Evolutionary conservation across 768 basidiomycete genomes (phyloP).

Genomic region (Pleurotus platypus): DNA sequence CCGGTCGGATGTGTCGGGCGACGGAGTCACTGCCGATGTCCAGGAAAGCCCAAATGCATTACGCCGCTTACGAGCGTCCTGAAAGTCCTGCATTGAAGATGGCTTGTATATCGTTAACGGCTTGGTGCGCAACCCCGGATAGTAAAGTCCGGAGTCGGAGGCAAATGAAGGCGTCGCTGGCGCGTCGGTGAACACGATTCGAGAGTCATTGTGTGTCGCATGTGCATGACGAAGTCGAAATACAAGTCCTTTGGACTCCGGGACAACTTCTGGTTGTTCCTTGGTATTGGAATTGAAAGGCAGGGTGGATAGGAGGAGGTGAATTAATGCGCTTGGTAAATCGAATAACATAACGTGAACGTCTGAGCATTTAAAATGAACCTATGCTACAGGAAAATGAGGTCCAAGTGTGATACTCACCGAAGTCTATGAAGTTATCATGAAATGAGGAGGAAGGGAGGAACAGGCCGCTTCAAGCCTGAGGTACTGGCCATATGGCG

Average conservation of each 20-base stretch:
- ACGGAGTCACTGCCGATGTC: slow-evolving; percentile 59
- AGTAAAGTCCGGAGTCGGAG: slow-evolving; percentile 29
- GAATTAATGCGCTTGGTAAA: not conserved
- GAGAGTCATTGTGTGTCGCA: slow-evolving; percentile 48
- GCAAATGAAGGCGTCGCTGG: slow-evolving; percentile 20
- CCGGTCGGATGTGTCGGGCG: slow-evolving; percentile 71
- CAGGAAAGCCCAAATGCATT: slow-evolving; percentile 43
- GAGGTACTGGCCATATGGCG: too few relatives aligned
- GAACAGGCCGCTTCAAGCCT: too few relatives aligned
- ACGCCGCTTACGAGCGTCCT: slow-evolving; percentile 29
- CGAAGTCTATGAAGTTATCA: too few relatives aligned
- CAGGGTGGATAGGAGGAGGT: slow-evolving; percentile 2
- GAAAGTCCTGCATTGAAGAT: slow-evolving; percentile 36
- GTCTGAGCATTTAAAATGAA: too few relatives aligned
- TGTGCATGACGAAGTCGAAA: slow-evolving; percentile 70
- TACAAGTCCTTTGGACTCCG: not conserved
- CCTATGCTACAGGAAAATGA: too few relatives aligned
- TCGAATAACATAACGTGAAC: not conserved
- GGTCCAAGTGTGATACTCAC: too few relatives aligned
- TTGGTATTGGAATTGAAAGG: not conserved
- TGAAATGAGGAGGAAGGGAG: too few relatives aligned
- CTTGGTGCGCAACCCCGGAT: slow-evolving; percentile 33
- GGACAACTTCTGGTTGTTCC: not conserved
- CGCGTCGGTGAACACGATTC: slow-evolving; percentile 57
- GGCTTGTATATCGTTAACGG: slow-evolving; percentile 42